phyloP scores from a whole-genome alignment of 371 early-diverging fungal species.

The Rhizopus delemar region DNA sequence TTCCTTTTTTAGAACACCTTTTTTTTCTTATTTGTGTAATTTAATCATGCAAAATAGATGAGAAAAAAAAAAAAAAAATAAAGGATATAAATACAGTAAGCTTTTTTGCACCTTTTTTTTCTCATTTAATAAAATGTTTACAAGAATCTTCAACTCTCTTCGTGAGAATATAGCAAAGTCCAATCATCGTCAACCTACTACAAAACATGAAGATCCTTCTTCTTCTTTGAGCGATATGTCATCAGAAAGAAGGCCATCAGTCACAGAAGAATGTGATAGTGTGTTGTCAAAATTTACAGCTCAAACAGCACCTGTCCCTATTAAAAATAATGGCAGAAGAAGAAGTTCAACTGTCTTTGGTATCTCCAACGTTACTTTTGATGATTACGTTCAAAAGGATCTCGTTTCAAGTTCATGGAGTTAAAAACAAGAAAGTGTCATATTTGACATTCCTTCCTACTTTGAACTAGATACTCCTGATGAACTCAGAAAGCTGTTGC shows the following conservation, averaged over 20 bases:
- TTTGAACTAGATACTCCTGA: too few relatives aligned
- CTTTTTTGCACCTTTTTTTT: constrained; percentile 4
- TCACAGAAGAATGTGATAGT: constrained; percentile 14
- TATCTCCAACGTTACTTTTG: constrained; percentile 35
- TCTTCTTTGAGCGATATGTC: not conserved
- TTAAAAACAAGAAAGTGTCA: constrained; percentile 7
- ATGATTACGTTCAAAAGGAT: constrained; percentile 51
- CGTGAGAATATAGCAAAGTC: constrained; percentile 8
- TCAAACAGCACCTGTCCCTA: constrained; percentile 9
- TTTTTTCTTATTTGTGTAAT: constrained; percentile 3
- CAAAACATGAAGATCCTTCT: not conserved
- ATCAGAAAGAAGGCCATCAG: constrained; percentile 19
- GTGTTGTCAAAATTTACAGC: not conserved
- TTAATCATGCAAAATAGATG: constrained; percentile 5
- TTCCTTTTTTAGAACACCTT: constrained; percentile 1
- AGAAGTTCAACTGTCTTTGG: constrained; percentile 39
- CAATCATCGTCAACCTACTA: not conserved
- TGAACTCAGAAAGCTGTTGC: too few relatives aligned
- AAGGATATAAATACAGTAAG: not conserved
- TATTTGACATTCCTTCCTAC: too few relatives aligned
- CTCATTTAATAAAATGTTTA: constrained; percentile 15
- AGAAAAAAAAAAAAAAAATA: not conserved
- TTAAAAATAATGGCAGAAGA: constrained; percentile 12
- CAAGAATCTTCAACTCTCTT: constrained; percentile 21
- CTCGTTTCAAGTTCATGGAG: constrained; percentile 52